A percentile compares a stretch with the other conserved stretches of the same genome.
phyloP scores from a whole-genome alignment of 176 grass and related monocot genomes.

The Olyra latifolia region DNA sequence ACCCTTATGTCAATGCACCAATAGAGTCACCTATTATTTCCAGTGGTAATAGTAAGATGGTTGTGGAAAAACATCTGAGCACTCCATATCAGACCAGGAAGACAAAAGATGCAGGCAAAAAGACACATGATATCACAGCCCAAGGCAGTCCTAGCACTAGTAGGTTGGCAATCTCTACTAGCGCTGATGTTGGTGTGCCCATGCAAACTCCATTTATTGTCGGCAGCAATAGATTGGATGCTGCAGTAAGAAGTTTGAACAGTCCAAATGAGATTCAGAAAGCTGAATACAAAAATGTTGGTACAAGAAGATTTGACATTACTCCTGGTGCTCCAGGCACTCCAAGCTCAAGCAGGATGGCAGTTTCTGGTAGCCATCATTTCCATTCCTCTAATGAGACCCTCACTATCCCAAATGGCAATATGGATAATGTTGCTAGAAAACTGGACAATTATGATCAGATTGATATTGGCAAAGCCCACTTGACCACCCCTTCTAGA shows the following conservation, averaged over 20 bases:
- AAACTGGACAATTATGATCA: neutral
- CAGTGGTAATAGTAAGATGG: neutral
- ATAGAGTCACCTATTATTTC: constrained; percentile 1
- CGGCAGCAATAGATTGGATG: constrained; percentile 1
- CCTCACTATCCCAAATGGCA: neutral
- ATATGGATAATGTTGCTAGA: constrained; percentile 6
- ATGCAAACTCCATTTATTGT: constrained; percentile 5
- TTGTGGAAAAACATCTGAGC: constrained; percentile 15
- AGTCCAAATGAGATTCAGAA: neutral
- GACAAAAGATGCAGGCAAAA: neutral
- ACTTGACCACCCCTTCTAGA: constrained; percentile 26
- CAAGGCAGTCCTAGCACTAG: constrained; percentile 12
- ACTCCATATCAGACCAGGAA: constrained; percentile 10
- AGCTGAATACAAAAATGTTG: constrained; percentile 22
- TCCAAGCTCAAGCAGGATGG: constrained; percentile 27
- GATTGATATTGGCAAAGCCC: neutral
- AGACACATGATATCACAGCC: neutral
- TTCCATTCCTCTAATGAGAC: constrained; percentile 27
- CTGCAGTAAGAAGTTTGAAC: constrained; percentile 14
- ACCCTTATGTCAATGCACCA: constrained; percentile 4
- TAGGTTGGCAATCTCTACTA: constrained; percentile 8
- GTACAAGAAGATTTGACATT: constrained; percentile 11
- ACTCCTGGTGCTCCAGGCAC: neutral
- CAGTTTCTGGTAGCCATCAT: constrained; percentile 39
- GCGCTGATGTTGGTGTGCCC: neutral